phyloP scores from a whole-genome alignment of 2,329 filamentous ascomycete genomes.

The Aspergillus sergii region DNA sequence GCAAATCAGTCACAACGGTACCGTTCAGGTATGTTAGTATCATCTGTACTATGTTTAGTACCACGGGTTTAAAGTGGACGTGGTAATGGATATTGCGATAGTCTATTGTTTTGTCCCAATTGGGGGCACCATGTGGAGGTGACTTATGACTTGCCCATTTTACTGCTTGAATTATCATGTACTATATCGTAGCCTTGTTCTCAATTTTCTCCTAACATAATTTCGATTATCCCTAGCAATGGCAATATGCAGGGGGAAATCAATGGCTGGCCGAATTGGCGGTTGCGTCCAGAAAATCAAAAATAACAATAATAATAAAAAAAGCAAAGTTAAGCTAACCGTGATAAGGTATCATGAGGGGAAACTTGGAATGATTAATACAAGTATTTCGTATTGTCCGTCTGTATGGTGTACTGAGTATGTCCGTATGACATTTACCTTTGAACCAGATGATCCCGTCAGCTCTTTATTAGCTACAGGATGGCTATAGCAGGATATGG shows the following conservation, averaged over 20 bases:
- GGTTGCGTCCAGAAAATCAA: background rate
- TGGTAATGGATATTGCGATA: background rate
- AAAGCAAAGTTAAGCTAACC: background rate
- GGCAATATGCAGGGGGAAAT: background rate
- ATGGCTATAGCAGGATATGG: background rate
- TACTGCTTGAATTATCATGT: background rate
- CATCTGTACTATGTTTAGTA: conserved; percentile 2
- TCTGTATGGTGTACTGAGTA: background rate
- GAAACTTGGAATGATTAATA: background rate
- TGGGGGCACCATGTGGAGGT: background rate
- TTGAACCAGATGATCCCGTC: background rate
- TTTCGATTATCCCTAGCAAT: background rate
- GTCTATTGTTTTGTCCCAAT: background rate
- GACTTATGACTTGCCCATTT: background rate
- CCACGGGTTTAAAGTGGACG: background rate
- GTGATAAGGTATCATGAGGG: background rate
- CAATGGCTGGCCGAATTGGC: background rate
- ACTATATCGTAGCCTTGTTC: background rate
- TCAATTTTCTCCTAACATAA: background rate
- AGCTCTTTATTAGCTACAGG: background rate
- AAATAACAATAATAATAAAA: background rate
- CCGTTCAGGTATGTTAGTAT: background rate
- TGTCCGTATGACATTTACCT: background rate
- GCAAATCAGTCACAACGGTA: conserved; percentile 13
- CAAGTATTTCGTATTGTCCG: background rate